Evolutionary conservation across 306 rosid genomes (phyloP).

Genomic region (Ormosia semicastrata): DNA sequence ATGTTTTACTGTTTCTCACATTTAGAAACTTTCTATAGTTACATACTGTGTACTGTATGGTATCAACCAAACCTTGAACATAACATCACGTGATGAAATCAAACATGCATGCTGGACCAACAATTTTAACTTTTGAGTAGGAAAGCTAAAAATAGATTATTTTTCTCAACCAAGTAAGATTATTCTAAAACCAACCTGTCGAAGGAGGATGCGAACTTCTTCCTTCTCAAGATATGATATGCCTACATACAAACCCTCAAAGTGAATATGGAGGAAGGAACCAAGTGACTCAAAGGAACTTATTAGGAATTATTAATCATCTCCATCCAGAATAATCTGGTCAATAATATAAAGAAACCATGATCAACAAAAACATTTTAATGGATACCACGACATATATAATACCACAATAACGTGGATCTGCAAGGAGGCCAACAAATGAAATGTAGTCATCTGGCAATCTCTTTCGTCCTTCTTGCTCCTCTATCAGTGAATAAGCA

Average conservation of each 20-base stretch:
- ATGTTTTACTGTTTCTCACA: conserved; percentile 13
- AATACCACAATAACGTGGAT: conserved; percentile 95
- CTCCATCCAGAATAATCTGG: conserved; percentile 19
- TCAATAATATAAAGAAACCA: conserved; percentile 15
- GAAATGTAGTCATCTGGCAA: conserved; percentile 72
- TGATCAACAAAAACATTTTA: conserved; percentile 32
- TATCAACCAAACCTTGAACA: conserved; percentile 14
- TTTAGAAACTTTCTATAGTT: background rate
- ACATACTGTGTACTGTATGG: background rate
- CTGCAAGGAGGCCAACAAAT: conserved; percentile 94
- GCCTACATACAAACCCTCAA: conserved; percentile 58
- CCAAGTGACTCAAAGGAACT: conserved; percentile 29
- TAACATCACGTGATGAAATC: conserved; percentile 11
- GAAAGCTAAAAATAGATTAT: background rate
- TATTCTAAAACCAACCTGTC: conserved; percentile 72
- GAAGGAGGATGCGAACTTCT: conserved; percentile 92
- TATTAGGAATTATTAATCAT: conserved; percentile 16
- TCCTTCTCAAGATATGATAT: conserved; percentile 92
- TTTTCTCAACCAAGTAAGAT: conserved; percentile 1
- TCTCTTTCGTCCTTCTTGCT: conserved; percentile 83
- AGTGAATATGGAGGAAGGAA: conserved; percentile 34
- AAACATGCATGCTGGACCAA: conserved; percentile 1
- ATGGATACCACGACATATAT: conserved; percentile 49
- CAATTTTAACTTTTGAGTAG: background rate
- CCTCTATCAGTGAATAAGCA: conserved; percentile 88